Base-by-base conservation (phyloP, 2,329 filamentous ascomycete species). In the Xylogone sp. region DNA sequence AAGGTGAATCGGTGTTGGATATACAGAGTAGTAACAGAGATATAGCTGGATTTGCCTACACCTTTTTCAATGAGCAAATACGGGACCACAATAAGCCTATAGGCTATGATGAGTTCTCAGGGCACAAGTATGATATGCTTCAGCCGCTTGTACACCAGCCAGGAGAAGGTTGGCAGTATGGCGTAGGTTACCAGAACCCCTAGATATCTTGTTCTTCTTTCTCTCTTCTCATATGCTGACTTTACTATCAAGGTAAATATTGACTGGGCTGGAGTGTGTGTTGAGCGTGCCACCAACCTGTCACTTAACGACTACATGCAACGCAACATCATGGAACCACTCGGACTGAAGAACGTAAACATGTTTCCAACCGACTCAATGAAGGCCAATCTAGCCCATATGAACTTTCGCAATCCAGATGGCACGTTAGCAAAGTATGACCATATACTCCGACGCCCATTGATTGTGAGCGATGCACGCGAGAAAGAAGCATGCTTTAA, bases 111-210 rank as follows among this genome's bases (percentile, higher is more conserved):
- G 62, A 63, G 50, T 59, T 62, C 19, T 58, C 59, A 8, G 59
- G 62, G 7, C 34, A 52, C 3, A 42, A 56, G 7, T 47, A 57
- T n/a, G 59, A 59, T 45, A 50, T 62, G 18, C 42, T 48, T 13
- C 51, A 53, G 27, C 58, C 61, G 1, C 65, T 88, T 13, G 63
- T 86, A 1, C 82, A 84, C 56, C 82, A 88, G 58, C 84, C 84
- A 0, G 83, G 84, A 0, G 73, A 76, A 24, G 71, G 69, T 4
- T 87, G 81, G 79, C 22, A 55, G 29, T 57, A 57, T 20, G 55
- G 55, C 21, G 53, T 53, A 44, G 39, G 39, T n/a, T n/a, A n/a
- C n/a, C n/a, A n/a, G n/a, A n/a, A n/a, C n/a, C n/a, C n/a, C n/a
- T n/a, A n/a, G n/a, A n/a, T n/a, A n/a, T n/a, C n/a, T n/a, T n/a